Conservation (phyloP, 306 rosid genomes). For the Rosa chinensis region DNA sequence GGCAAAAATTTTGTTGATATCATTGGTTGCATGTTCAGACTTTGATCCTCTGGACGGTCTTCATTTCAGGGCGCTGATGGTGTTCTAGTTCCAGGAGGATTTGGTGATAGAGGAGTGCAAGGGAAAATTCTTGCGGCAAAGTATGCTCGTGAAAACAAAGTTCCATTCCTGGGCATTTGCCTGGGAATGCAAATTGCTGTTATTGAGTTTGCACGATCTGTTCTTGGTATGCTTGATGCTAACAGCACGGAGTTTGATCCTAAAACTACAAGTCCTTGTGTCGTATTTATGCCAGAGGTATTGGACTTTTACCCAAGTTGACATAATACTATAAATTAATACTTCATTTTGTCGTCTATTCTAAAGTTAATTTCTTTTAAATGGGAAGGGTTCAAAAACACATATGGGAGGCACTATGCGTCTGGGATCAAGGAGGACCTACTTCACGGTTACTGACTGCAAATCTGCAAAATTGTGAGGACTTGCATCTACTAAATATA, state of each 20-base stretch:
- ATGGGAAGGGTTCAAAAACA: conserved; percentile 75
- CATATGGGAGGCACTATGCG: conserved; percentile 96
- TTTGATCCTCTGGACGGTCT: conserved; percentile 20
- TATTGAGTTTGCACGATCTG: conserved; percentile 71
- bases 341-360: background rate
- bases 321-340: background rate
- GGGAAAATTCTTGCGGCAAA: conserved; percentile 90
- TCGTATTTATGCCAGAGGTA: conserved; percentile 89
- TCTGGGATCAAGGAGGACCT: conserved; percentile 81
- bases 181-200: conserved; percentile 92
- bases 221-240: conserved; percentile 69
- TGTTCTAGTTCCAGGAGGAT: conserved; percentile 89
- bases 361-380: conserved; percentile 20
- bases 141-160: conserved; percentile 65
- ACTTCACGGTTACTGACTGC: conserved; percentile 61
- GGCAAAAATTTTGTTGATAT: background rate
- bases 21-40: conserved; percentile 2
- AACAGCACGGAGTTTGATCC: conserved; percentile 75
- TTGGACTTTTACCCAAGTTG: background rate
- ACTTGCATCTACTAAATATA: conserved; percentile 9
- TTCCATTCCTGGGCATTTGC: conserved; percentile 82
- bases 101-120: conserved; percentile 87
- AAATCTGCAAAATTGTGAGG: conserved; percentile 83
- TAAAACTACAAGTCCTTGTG: conserved; percentile 65
- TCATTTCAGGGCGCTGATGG: conserved; percentile 72